phyloP scores from a whole-genome alignment of 2,329 filamentous ascomycete species.

The Sclerotinia spermophila region DNA sequence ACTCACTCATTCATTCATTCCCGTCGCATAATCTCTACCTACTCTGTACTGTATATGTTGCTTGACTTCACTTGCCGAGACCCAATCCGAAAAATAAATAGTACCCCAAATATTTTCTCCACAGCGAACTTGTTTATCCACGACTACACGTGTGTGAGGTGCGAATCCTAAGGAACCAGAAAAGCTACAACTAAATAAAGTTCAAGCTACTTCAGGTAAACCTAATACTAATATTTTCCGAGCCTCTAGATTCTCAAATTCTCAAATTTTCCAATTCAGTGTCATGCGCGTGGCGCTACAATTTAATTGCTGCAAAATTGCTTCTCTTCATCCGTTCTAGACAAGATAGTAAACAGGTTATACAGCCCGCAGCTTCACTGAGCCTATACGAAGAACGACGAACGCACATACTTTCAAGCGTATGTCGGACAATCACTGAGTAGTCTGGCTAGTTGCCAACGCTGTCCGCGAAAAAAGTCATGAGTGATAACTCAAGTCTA shows the following conservation, averaged over 20 bases:
- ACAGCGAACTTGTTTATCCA: slow-evolving; percentile 6
- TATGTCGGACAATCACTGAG: slow-evolving; percentile 31
- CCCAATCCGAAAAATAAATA: background rate
- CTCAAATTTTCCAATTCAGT: background rate
- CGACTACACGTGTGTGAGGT: slow-evolving; percentile 7
- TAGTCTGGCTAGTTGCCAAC: slow-evolving; percentile 29
- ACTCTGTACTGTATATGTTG: background rate
- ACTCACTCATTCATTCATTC: background rate
- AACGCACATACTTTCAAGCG: slow-evolving; percentile 19
- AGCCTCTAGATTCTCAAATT: background rate
- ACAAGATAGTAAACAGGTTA: slow-evolving; percentile 12
- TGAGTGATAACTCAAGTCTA: slow-evolving; percentile 58
- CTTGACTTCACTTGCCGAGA: background rate
- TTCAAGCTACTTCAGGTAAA: slow-evolving; percentile 7
- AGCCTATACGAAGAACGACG: slow-evolving; percentile 7
- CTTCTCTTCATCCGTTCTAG: slow-evolving; percentile 8
- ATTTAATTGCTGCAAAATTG: slow-evolving; percentile 8
- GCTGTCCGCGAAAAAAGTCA: slow-evolving; percentile 36
- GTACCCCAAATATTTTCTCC: slow-evolving; percentile 9
- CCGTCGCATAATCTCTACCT: too few species aligned
- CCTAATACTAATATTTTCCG: background rate
- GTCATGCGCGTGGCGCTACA: slow-evolving; percentile 19
- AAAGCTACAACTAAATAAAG: slow-evolving; percentile 10
- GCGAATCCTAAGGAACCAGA: background rate
- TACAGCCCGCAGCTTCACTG: slow-evolving; percentile 18